Conservation (phyloP, 345 rosid genomes). For the Populus simonii region DNA sequence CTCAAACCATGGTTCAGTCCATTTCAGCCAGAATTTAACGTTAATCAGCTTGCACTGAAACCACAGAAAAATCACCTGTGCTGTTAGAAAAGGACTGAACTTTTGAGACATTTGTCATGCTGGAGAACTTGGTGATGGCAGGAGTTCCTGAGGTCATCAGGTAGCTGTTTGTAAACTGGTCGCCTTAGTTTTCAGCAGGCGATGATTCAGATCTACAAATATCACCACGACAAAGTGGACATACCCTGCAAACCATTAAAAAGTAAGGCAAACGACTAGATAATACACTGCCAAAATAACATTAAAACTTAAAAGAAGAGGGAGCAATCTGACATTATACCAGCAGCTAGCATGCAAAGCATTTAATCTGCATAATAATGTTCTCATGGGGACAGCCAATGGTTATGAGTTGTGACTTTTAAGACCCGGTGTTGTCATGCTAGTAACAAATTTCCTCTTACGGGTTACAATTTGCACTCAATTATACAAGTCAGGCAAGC, state of each 20-base stretch:
- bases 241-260: slow-evolving; percentile 58
- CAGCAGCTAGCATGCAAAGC: not conserved
- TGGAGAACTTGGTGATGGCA: slow-evolving; percentile 1
- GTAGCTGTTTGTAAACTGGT: not conserved
- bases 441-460: not conserved
- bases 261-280: not conserved
- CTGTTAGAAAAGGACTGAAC: slow-evolving; percentile 11
- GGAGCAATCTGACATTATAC: not conserved
- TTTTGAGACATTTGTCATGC: not conserved
- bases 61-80: not conserved
- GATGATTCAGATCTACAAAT: slow-evolving; percentile 60
- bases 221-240: slow-evolving; percentile 95
- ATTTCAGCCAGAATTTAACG: not conserved
- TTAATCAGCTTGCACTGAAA: not conserved
- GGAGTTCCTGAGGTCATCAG: slow-evolving; percentile 1
- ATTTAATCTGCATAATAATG: not conserved
- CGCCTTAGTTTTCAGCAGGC: slow-evolving; percentile 35
- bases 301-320: not conserved
- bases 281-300: not conserved
- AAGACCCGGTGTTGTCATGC: not conserved
- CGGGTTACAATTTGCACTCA: not conserved
- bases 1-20: not conserved
- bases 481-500: not conserved
- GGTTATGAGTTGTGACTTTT: not conserved
- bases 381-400: not conserved